Conservation (phyloP, 116 monocot species). For the Posidonia oceanica region DNA sequence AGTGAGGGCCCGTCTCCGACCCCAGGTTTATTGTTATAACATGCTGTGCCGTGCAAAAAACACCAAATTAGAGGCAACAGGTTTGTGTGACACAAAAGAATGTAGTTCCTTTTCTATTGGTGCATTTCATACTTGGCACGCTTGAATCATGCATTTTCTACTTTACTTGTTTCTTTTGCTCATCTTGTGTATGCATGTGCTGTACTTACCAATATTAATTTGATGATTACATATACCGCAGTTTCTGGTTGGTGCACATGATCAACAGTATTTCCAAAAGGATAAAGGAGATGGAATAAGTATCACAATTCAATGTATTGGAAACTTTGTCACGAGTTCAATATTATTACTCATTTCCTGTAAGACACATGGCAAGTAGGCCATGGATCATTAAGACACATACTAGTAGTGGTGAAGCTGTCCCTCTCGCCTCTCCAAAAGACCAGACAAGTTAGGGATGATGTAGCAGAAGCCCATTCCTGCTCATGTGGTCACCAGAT, state of each 20-base stretch:
- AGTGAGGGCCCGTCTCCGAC: no score
- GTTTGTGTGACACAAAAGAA: no score
- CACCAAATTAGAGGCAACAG: no score
- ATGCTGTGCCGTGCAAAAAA: no score
- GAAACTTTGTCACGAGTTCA: background rate
- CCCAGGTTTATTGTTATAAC: no score
- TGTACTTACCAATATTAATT: background rate
- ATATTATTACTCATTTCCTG: background rate
- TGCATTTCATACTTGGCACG: background rate
- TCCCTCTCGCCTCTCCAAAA: conserved; percentile 1
- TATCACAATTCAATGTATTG: no score
- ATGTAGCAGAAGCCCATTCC: background rate
- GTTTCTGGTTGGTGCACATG: background rate
- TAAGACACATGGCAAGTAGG: background rate
- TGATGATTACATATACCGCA: background rate
- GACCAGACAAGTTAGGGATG: background rate
- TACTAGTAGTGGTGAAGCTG: background rate
- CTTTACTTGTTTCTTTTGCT: background rate
- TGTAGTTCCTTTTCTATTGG: background rate
- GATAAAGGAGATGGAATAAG: background rate
- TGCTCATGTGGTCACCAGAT: background rate
- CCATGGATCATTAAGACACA: background rate
- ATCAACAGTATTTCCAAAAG: background rate
- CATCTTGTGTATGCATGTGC: background rate
- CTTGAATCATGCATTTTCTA: background rate